Evolutionary conservation across 164 flowering plant species (phyloP).

Genomic region (Magnolia officinalis): DNA sequence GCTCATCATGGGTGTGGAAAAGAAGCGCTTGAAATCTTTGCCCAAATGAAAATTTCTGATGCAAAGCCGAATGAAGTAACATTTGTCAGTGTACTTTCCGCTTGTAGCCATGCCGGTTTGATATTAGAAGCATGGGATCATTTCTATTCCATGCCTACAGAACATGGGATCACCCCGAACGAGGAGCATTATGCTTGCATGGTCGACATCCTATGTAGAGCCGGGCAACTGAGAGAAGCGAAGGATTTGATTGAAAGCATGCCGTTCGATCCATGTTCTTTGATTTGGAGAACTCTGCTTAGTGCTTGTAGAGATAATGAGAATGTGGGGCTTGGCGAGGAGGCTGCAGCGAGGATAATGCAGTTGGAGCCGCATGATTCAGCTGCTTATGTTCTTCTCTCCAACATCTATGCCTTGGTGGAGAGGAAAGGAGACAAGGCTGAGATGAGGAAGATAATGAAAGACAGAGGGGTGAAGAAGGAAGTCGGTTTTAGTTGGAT

Average conservation of each 20-base stretch:
- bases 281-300: slow-evolving; percentile 29
- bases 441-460: slow-evolving; percentile 25
- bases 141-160: slow-evolving; percentile 19
- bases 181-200: slow-evolving; percentile 28
- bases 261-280: slow-evolving; percentile 23
- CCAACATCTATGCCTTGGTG: slow-evolving; percentile 23
- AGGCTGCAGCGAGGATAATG: slow-evolving; percentile 24
- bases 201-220: slow-evolving; percentile 27
- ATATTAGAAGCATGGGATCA: slow-evolving; percentile 20
- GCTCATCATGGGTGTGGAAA: slow-evolving; percentile 27
- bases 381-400: slow-evolving; percentile 32
- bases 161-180: slow-evolving; percentile 21
- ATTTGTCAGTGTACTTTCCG: slow-evolving; percentile 24
- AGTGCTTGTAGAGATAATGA: slow-evolving; percentile 21
- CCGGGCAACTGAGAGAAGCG: slow-evolving; percentile 23
- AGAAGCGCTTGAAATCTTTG: slow-evolving; percentile 22
- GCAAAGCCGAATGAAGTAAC: slow-evolving; percentile 21
- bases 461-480: slow-evolving; percentile 19
- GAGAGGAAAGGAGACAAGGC: slow-evolving; percentile 23
- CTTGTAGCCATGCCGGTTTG: slow-evolving; percentile 27
- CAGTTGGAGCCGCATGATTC: slow-evolving; percentile 23
- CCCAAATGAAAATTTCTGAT: slow-evolving; percentile 22
- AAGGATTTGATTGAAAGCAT: slow-evolving; percentile 24
- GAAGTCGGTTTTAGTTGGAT: slow-evolving; percentile 25
- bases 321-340: slow-evolving; percentile 19